These are phyloP conservation scores for Lunularia cruciata DNA, from an alignment of 225 moss, liverwort and hornwort genomes.

Conservation along the genomic window DNA sequence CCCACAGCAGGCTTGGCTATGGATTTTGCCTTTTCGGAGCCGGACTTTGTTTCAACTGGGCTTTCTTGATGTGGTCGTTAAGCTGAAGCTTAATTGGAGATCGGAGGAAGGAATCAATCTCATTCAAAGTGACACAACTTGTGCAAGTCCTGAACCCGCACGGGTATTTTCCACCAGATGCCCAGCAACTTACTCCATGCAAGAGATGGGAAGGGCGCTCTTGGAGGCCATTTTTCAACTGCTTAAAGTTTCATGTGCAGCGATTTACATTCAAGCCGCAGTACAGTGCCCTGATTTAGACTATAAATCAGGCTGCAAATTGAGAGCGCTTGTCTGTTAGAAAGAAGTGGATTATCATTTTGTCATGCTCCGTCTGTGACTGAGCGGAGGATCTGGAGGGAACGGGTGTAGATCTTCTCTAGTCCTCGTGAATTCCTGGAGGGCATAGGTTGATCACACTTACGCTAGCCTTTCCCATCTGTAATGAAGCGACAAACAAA, in stretches of 20 bases:
- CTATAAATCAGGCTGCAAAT: constrained; percentile 1
- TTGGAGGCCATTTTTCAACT: not conserved
- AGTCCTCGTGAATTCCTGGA: not conserved
- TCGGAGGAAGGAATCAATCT: no score
- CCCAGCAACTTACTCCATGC: not conserved
- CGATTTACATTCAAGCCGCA: not conserved
- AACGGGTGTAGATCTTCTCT: constrained; percentile 1
- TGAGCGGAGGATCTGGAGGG: not conserved
- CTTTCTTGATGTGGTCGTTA: constrained; percentile 69
- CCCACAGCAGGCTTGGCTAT: constrained; percentile 50
- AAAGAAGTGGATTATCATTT: not conserved
- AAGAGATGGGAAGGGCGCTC: not conserved
- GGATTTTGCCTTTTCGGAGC: constrained; percentile 77
- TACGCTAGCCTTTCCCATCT: not conserved
- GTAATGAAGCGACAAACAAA: not conserved
- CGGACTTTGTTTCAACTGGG: constrained; percentile 56
- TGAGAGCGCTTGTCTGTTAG: not conserved
- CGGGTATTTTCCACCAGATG: not conserved
- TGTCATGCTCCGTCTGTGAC: not conserved
- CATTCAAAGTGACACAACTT: not conserved
- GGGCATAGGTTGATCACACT: not conserved
- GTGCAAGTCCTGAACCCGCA: not conserved
- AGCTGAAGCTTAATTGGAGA: no score
- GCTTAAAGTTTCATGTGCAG: not conserved
- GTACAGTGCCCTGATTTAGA: not conserved